These are phyloP conservation scores for Citrus medica DNA, from an alignment of 345 rosid species.

Conservation along the genomic window DNA sequence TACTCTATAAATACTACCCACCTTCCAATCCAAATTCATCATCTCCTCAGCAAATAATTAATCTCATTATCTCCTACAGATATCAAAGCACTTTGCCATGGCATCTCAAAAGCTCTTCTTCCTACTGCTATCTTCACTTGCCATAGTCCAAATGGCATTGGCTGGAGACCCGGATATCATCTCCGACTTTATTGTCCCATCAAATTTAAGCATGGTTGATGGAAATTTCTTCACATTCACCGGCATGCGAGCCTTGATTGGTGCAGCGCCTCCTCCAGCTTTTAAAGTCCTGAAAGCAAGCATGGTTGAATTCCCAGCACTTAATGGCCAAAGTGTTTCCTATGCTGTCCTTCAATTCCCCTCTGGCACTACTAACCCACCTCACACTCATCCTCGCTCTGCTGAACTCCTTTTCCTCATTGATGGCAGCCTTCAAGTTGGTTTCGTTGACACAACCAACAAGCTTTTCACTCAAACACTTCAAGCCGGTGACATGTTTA, in stretches of 20 bases:
- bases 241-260: constrained; percentile 14
- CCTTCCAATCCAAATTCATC: not conserved
- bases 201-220: not conserved
- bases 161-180: constrained; percentile 39
- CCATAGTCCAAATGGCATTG: not conserved
- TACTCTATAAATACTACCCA: not conserved
- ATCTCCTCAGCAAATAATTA: not conserved
- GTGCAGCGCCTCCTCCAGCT: not conserved
- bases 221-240: constrained; percentile 38
- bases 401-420: constrained; percentile 26
- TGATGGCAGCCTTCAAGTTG: constrained; percentile 31
- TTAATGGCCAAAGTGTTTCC: constrained; percentile 36
- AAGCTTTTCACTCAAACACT: constrained; percentile 33
- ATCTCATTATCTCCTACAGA: not conserved
- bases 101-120: constrained; percentile 9
- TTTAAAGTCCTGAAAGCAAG: constrained; percentile 25
- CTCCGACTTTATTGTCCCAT: constrained; percentile 29
- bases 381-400: constrained; percentile 34
- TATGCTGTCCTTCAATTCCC: constrained; percentile 29
- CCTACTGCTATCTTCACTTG: constrained; percentile 18
- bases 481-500: constrained; percentile 25
- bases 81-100: constrained; percentile 4
- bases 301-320: constrained; percentile 30
- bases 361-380: not conserved
- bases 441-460: constrained; percentile 38